These are phyloP conservation scores for Protea cynaroides DNA, from an alignment of 164 flowering plant genomes.

Conservation along the genomic window DNA sequence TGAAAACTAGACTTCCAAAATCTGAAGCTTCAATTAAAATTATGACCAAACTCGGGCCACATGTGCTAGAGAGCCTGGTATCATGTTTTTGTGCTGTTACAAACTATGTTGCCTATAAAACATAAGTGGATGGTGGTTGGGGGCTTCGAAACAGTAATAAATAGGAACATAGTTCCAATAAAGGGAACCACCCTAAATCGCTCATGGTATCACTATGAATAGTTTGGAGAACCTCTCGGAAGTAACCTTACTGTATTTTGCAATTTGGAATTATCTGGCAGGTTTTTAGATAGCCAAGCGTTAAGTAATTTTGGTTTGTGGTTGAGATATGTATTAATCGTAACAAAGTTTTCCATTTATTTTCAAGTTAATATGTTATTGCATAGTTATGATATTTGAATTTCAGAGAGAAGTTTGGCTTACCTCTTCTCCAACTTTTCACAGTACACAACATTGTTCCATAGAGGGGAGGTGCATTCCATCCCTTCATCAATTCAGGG, in stretches of 20 bases:
- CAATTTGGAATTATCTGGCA: too few species aligned
- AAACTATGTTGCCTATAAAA: background rate
- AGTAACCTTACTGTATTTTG: too few species aligned
- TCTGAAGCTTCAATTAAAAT: background rate
- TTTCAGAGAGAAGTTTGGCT: too few species aligned
- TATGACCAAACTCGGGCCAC: background rate
- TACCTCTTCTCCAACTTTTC: constrained; percentile 7
- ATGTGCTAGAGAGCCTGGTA: background rate
- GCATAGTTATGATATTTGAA: background rate
- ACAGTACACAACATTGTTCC: constrained; percentile 70
- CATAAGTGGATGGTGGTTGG: too few species aligned
- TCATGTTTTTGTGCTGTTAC: background rate
- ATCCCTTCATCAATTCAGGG: constrained; percentile 61
- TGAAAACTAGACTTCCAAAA: background rate
- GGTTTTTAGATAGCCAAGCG: background rate
- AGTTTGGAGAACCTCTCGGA: too few species aligned
- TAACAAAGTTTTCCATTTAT: background rate
- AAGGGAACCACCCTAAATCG: too few species aligned
- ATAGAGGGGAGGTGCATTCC: constrained; percentile 56
- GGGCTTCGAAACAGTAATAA: too few species aligned
- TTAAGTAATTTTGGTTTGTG: background rate
- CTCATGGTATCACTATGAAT: too few species aligned
- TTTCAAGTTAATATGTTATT: background rate
- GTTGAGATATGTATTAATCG: background rate
- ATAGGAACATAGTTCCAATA: too few species aligned